Percentiles rank a stretch among this genome's conserved stretches.
Conservation (phyloP, 176 grass and related monocot species). For the Ensete ventricosum region DNA sequence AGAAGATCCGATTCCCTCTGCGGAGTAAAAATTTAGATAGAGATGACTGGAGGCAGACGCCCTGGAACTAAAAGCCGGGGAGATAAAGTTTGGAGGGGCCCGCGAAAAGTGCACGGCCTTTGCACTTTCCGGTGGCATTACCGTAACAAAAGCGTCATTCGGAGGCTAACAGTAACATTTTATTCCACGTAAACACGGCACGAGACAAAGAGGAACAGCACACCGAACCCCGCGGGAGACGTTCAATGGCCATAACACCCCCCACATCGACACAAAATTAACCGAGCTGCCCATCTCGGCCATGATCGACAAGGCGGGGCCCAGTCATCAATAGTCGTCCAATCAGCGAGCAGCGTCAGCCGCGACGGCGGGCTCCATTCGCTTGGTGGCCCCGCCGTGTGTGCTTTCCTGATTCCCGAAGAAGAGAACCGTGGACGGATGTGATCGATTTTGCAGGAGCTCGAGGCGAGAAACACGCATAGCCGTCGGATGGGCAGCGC, state of each 20-base stretch:
- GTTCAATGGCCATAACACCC: not conserved
- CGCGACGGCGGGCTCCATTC: not conserved
- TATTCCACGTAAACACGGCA: not conserved
- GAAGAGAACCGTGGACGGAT: too few species aligned
- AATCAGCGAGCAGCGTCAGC: not conserved
- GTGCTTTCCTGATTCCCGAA: not conserved
- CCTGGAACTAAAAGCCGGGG: not conserved
- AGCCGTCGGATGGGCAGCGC: too few species aligned
- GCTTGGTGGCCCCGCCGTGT: not conserved
- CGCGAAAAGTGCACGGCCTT: conserved; percentile 3
- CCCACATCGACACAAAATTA: not conserved
- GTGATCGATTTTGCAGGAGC: too few species aligned
- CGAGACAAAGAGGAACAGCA: not conserved
- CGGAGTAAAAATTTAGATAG: not conserved
- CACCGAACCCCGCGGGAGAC: not conserved
- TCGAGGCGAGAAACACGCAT: too few species aligned
- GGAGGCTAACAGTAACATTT: too few species aligned
- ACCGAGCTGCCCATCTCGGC: not conserved
- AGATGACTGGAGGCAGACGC: not conserved
- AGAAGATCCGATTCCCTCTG: not conserved
- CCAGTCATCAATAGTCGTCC: not conserved
- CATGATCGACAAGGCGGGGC: not conserved
- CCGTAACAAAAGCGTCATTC: not conserved
- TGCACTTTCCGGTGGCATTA: not conserved
- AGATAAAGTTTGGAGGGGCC: not conserved